Conservation (phyloP, 371 early-diverging fungal species). For the Sporodiniella umbellata region DNA sequence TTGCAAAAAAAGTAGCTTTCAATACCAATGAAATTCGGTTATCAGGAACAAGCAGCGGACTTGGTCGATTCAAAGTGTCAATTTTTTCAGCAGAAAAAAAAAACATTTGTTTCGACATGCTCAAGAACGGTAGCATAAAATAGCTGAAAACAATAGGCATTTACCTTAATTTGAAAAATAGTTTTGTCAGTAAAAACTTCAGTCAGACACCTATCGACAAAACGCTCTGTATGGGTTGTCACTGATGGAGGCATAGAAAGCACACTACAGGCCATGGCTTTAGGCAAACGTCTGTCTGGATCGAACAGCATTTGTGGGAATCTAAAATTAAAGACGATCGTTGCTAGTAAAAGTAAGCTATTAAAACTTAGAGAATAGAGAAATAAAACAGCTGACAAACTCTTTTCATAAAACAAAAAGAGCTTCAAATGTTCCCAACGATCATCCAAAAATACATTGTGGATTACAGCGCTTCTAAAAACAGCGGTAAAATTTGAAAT, state of each 20-base stretch:
- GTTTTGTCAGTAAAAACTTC: not conserved
- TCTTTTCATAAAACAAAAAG: not conserved
- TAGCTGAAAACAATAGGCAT: too few relatives aligned
- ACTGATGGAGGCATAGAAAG: conserved; percentile 25
- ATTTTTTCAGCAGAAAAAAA: too few relatives aligned
- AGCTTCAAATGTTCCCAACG: conserved; percentile 17
- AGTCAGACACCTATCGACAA: not conserved
- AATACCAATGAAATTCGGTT: too few relatives aligned
- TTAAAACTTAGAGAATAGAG: not conserved
- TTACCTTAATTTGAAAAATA: not conserved
- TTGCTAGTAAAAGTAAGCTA: conserved; percentile 25
- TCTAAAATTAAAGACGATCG: conserved; percentile 15
- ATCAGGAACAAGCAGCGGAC: too few relatives aligned
- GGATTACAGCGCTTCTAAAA: conserved; percentile 5
- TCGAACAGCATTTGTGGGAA: conserved; percentile 1
- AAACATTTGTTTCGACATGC: not conserved
- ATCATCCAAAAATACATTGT: conserved; percentile 25
- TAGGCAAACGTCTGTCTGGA: conserved; percentile 20
- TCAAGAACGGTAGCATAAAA: not conserved
- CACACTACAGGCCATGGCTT: conserved; percentile 14
- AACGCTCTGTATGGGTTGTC: conserved; percentile 17
- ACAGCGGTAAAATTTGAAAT: conserved; percentile 1
- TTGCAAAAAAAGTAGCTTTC: too few relatives aligned
- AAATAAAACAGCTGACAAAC: not conserved
- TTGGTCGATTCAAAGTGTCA: too few relatives aligned